Conservation (phyloP, 257 asterid genomes). For the Petunia secreta region DNA sequence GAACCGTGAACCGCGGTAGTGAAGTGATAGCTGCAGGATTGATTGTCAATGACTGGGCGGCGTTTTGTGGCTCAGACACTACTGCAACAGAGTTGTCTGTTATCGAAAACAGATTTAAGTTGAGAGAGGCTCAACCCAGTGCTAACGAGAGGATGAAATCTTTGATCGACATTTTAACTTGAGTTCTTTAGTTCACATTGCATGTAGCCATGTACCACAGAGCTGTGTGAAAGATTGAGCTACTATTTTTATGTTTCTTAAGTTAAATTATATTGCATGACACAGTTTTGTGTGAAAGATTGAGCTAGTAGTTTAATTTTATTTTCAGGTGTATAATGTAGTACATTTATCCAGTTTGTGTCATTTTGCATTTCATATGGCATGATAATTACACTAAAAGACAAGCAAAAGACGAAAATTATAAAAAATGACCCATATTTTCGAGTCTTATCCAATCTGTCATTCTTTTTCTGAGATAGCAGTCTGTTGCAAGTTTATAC, state of each 20-base stretch:
- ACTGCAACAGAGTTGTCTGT: slow-evolving; percentile 92
- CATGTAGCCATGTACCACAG: not conserved
- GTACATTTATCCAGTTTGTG: too few relatives aligned
- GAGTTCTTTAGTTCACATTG: slow-evolving; percentile 22
- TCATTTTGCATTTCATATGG: too few relatives aligned
- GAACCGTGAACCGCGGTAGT: slow-evolving; percentile 90
- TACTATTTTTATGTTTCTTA: not conserved
- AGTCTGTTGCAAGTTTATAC: too few relatives aligned
- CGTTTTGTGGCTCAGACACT: slow-evolving; percentile 91
- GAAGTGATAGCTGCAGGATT: slow-evolving; percentile 83
- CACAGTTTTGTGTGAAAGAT: too few relatives aligned
- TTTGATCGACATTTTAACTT: slow-evolving; percentile 74
- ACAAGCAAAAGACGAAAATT: too few relatives aligned
- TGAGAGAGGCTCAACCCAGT: slow-evolving; percentile 87
- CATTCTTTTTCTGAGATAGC: too few relatives aligned
- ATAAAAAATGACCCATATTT: too few relatives aligned
- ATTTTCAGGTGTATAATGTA: not conserved
- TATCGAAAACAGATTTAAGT: slow-evolving; percentile 77
- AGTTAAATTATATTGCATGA: not conserved
- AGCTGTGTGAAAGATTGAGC: not conserved
- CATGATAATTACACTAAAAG: too few relatives aligned
- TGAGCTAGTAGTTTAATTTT: not conserved
- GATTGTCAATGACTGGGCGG: slow-evolving; percentile 88
- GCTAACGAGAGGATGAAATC: slow-evolving; percentile 89
- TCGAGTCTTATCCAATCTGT: too few relatives aligned